Evolutionary conservation across 73 alveolate genomes (phyloP), one percentile per base, ranked within the genome.

Genomic region (Paramecium primaurelia): DNA sequence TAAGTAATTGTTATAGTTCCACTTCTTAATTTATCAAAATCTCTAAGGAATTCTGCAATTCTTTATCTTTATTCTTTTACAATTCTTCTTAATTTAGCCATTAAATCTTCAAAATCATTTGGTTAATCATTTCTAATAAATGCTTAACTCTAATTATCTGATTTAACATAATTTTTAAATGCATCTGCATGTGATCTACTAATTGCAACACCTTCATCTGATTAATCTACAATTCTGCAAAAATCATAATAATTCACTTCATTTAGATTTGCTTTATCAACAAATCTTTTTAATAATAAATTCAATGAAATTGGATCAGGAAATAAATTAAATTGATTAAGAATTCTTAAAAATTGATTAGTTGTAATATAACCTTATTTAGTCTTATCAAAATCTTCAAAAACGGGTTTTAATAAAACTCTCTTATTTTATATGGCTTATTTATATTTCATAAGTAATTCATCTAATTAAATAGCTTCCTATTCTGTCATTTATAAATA

Each of bases 211-310:
- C 96, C 94, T 71, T 93, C 97, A 90, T 97, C 98, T 25, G 97
- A 97, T 59, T 93, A 93, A 86, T 97, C 99, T 20, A 97, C 98
- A 59, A 94, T 97, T 54, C 95, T 94, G 93, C 97, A 94, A 93
- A 97, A 97, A 83, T 97, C 99, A 86, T 93, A 93, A 59, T 97
- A 97, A 93, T 97, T 97, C 28, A 97, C 99, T 92, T 97, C 99
- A 87, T 96, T 98, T 16, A 94, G 92, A 83, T 96, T 96, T 8
- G 98, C 99, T 92, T 95, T 96, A 93, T 96, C 99, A 90, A 96
- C 93, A 80, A 94, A 96, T 88, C 96, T 93, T 96, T 96, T 96
- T 86, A 96, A 86, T 26, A 96, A 40, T 40, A 96, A 47, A 47
- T 92, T 91, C 10, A 96, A 94, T 32, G 93, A 90, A 3, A 92